Evolutionary conservation across 805 yeast species (phyloP).

Genomic region (Yamadazyma sp.): DNA sequence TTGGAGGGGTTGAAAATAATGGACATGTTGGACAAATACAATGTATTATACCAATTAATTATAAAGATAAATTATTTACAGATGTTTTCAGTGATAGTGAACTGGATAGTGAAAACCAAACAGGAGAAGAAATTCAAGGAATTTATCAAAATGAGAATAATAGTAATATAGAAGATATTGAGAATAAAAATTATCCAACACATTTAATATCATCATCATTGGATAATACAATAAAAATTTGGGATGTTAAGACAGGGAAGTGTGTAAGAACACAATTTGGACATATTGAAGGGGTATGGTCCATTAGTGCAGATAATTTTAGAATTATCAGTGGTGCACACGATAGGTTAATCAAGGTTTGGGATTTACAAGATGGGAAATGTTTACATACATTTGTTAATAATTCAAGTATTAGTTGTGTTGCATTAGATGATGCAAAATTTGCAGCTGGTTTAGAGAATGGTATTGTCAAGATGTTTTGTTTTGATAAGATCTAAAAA

Average conservation of each 20-base stretch:
- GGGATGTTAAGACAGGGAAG: conserved; percentile 85
- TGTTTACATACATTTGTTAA: conserved; percentile 92
- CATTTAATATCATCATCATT: conserved; percentile 83
- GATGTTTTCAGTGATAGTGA: conserved; percentile 37
- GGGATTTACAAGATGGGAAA: conserved; percentile 95
- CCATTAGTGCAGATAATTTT: conserved; percentile 92
- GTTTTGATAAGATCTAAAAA: conserved; percentile 65
- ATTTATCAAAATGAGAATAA: conserved; percentile 2
- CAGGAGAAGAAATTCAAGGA: conserved; percentile 21
- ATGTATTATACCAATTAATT: conserved; percentile 80
- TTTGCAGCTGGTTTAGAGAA: conserved; percentile 88
- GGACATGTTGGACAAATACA: conserved; percentile 96
- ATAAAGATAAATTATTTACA: conserved; percentile 57
- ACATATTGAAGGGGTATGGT: conserved; percentile 98
- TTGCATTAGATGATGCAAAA: conserved; percentile 83
- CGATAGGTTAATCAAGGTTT: conserved; percentile 82
- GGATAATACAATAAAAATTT: conserved; percentile 88
- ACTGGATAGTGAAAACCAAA: too few relatives aligned
- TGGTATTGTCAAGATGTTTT: conserved; percentile 82
- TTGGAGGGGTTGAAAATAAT: conserved; percentile 67
- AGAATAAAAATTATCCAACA: conserved; percentile 53
- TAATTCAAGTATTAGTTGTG: conserved; percentile 57
- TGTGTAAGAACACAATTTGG: conserved; percentile 95
- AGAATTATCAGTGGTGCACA: conserved; percentile 94
- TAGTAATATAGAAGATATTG: conserved; percentile 15